phyloP scores from a whole-genome alignment of 768 basidiomycete genomes.

The Agaricus sinodeliciosus region DNA sequence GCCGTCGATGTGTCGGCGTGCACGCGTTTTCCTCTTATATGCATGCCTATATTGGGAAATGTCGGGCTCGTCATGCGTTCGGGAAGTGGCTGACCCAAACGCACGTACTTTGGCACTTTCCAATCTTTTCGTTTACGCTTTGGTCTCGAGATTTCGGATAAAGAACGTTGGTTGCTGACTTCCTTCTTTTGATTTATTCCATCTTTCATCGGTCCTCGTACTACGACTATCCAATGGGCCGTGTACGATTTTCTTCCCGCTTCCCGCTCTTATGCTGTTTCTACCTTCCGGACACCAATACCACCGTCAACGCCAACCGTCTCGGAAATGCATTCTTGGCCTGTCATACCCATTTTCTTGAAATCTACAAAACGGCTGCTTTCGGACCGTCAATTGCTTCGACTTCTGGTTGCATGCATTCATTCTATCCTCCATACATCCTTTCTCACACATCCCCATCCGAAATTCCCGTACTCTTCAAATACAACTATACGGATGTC shows the following conservation, averaged over 20 bases:
- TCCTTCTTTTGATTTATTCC: neutral
- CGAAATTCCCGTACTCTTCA: neutral
- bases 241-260: neutral
- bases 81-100: neutral
- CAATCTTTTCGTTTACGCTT: neutral
- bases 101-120: neutral
- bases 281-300: neutral
- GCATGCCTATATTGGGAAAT: no score
- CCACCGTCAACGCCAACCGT: neutral
- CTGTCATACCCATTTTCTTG: neutral
- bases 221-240: neutral
- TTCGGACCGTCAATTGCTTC: neutral
- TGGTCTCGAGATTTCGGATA: neutral
- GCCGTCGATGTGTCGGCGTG: neutral
- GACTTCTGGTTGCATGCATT: neutral
- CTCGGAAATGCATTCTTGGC: neutral
- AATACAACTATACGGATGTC: neutral
- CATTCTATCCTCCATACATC: conserved; percentile 17
- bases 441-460: neutral
- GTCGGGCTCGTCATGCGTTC: neutral
- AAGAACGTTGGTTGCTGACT: neutral
- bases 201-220: neutral
- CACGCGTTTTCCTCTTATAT: neutral
- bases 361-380: neutral
- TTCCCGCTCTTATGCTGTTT: neutral